A percentile compares a stretch with the other conserved stretches of the same genome.
Conservation (phyloP, 2,329 filamentous ascomycete genomes). For the Aspergillus cejpii region DNA sequence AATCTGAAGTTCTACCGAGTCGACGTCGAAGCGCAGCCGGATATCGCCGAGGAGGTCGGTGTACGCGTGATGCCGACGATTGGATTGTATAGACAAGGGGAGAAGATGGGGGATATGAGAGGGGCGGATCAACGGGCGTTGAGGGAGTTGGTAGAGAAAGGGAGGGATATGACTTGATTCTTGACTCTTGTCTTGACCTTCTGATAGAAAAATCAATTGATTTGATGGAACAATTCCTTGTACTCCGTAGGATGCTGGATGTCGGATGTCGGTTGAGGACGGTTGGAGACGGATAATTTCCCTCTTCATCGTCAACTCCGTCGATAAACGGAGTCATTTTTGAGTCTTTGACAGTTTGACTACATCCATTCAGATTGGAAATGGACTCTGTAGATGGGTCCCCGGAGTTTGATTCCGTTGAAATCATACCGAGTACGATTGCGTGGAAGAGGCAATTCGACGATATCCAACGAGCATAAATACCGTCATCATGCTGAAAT, state of each 20-base stretch:
- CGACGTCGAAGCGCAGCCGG: neutral
- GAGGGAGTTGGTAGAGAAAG: no score
- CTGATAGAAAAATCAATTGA: neutral
- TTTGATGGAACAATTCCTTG: neutral
- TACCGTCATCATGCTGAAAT: neutral
- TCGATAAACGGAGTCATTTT: neutral
- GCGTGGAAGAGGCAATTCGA: neutral
- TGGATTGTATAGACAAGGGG: no score
- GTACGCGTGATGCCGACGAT: neutral
- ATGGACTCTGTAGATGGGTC: neutral
- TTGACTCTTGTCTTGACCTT: no score
- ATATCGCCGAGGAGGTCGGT: neutral
- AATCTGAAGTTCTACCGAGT: neutral
- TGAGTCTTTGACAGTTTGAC: no score
- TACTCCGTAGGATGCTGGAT: neutral
- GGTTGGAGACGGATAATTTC: neutral
- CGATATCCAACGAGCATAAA: neutral
- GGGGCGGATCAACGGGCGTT: no score
- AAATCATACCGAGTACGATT: neutral
- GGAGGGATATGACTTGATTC: no score
- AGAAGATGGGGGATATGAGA: no score
- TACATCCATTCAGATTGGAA: no score
- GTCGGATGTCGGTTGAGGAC: neutral
- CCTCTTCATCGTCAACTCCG: neutral
- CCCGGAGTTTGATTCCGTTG: neutral